Evolutionary conservation across 2,329 filamentous ascomycete genomes (phyloP).

Genomic region (Monilinia polystroma): DNA sequence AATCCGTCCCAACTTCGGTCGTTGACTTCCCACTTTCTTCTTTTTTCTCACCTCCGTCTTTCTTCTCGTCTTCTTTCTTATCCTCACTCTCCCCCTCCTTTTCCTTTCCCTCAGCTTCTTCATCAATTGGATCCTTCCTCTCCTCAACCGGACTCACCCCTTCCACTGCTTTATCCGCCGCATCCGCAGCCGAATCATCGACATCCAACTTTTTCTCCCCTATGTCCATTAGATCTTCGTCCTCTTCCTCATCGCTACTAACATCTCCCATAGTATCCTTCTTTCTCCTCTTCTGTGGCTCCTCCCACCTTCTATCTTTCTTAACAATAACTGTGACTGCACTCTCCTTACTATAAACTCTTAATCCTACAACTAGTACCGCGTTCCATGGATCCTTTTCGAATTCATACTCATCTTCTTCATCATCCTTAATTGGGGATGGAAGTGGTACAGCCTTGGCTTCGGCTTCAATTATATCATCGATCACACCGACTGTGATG

Average conservation of each 20-base stretch:
- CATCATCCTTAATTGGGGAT: slow-evolving; percentile 33
- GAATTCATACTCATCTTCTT: slow-evolving; percentile 55
- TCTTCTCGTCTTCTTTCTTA: background rate
- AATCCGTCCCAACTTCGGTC: background rate
- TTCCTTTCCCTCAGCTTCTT: background rate
- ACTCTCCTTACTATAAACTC: slow-evolving; percentile 55
- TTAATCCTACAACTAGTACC: slow-evolving; percentile 58
- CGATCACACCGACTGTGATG: slow-evolving; percentile 26
- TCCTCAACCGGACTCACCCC: slow-evolving; percentile 9
- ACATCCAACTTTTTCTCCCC: slow-evolving; percentile 24
- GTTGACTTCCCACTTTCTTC: background rate
- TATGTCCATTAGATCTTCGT: slow-evolving; percentile 19
- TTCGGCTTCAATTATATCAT: slow-evolving; percentile 31
- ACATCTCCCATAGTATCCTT: slow-evolving; percentile 46
- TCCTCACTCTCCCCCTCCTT: background rate
- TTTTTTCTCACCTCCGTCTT: background rate
- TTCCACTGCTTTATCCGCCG: slow-evolving; percentile 19
- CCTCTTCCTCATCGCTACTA: slow-evolving; percentile 42
- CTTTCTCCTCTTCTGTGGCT: slow-evolving; percentile 33
- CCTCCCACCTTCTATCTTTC: slow-evolving; percentile 31
- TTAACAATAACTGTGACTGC: slow-evolving; percentile 35
- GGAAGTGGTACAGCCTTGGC: slow-evolving; percentile 22
- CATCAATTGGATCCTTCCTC: background rate
- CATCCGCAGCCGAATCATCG: slow-evolving; percentile 25
- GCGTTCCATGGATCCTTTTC: slow-evolving; percentile 62